Percentiles rank a stretch among this genome's conserved stretches.
These are phyloP conservation scores for Fusarium sp. DNA, from an alignment of 2,329 filamentous ascomycete genomes.

Conservation along the genomic window DNA sequence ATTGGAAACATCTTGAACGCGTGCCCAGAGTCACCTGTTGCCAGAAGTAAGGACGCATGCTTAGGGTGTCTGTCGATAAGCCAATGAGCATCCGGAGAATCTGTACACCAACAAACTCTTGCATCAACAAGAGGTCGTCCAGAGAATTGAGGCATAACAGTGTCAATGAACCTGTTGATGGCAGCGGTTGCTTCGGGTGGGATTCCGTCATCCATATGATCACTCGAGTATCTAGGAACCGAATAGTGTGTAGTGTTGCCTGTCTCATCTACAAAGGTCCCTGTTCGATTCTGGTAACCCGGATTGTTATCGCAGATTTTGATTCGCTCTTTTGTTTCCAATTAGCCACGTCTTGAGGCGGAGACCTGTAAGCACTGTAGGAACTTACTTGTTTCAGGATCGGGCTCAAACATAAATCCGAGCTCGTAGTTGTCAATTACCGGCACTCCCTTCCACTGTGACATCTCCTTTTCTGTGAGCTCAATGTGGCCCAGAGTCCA, in stretches of 20 bases:
- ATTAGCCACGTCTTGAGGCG: neutral
- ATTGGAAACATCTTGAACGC: constrained; percentile 24
- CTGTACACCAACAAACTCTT: constrained; percentile 7
- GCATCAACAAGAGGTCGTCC: neutral
- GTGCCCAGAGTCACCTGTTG: constrained; percentile 13
- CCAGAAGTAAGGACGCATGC: neutral
- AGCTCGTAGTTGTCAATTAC: constrained; percentile 20
- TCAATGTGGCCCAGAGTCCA: constrained; percentile 11
- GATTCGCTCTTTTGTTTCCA: neutral
- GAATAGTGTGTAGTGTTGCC: neutral
- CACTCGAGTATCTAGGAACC: constrained; percentile 12
- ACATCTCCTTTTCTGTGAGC: constrained; percentile 1
- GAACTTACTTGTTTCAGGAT: constrained; percentile 9
- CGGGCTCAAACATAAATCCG: constrained; percentile 24
- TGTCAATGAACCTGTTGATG: constrained; percentile 1
- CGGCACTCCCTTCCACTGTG: constrained; percentile 2
- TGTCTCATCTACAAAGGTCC: neutral
- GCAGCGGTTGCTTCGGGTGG: neutral
- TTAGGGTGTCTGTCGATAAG: constrained; percentile 12
- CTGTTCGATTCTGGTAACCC: constrained; percentile 2
- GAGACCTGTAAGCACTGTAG: rapidly evolving
- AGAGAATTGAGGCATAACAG: constrained; percentile 16
- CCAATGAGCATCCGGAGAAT: constrained; percentile 20
- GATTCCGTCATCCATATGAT: constrained; percentile 1
- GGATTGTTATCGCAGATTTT: constrained; percentile 25